Evolutionary conservation across 345 rosid genomes (phyloP).

Genomic region (Dimocarpus longan): DNA sequence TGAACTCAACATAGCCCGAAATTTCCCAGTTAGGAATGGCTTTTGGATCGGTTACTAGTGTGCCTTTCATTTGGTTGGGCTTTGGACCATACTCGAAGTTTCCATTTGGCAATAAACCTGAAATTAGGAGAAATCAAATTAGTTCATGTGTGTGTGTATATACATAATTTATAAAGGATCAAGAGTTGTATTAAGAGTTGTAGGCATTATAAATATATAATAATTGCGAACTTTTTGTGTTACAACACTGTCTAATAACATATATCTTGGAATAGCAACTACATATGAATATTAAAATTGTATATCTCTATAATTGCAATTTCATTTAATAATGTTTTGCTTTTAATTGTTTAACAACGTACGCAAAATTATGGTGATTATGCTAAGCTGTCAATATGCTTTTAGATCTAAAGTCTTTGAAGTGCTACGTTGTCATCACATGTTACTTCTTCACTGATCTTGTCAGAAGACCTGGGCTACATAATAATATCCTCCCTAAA

Average conservation of each 20-base stretch:
- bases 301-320: no score
- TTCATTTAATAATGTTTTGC: no score
- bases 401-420: neutral
- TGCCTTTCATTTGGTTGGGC: constrained; percentile 59
- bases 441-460: constrained; percentile 4
- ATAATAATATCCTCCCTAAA: neutral
- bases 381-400: neutral
- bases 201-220: no score
- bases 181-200: no score
- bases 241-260: no score
- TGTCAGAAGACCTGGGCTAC: constrained; percentile 8
- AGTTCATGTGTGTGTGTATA: no score
- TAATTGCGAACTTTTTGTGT: no score
- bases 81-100: constrained; percentile 76
- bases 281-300: no score
- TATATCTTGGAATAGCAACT: no score
- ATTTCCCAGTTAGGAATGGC: constrained; percentile 78
- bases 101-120: constrained; percentile 88
- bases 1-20: constrained; percentile 84
- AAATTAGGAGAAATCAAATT: neutral
- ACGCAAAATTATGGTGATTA: neutral
- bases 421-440: constrained; percentile 23
- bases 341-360: neutral
- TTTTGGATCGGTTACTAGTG: constrained; percentile 42
- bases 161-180: no score